phyloP scores from a whole-genome alignment of 192 early-diverging fungal species.

The Linnemannia elongata region DNA sequence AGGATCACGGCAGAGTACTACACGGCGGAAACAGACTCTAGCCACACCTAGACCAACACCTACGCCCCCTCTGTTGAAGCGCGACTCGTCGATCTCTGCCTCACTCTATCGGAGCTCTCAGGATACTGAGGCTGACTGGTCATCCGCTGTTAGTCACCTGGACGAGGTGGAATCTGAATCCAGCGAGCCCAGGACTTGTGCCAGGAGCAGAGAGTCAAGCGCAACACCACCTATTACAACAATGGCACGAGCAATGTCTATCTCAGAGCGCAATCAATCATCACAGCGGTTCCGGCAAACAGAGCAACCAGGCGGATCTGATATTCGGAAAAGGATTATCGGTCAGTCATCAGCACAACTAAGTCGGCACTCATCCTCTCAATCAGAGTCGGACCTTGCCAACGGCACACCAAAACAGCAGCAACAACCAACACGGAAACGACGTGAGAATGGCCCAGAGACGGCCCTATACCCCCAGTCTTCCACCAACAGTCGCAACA shows the following conservation, averaged over 20 bases:
- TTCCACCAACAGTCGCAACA: not conserved
- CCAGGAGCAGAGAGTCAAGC: slow-evolving; percentile 21
- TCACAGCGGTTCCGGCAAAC: not conserved
- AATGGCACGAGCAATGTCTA: slow-evolving; percentile 22
- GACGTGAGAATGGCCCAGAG: not conserved
- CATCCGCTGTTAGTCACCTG: slow-evolving; percentile 7
- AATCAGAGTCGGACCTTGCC: not conserved
- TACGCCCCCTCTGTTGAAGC: slow-evolving; percentile 5
- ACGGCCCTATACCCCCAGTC: slow-evolving; percentile 28
- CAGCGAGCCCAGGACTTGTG: not conserved
- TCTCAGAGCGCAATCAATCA: not conserved
- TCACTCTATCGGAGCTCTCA: not conserved
- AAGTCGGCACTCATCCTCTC: not conserved
- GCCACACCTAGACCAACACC: not conserved
- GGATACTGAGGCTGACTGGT: slow-evolving; percentile 24
- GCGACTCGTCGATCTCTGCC: slow-evolving; percentile 1
- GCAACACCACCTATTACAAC: slow-evolving; percentile 26
- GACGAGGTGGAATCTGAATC: slow-evolving; percentile 27
- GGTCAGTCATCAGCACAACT: not conserved
- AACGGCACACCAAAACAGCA: not conserved
- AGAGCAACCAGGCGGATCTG: not conserved
- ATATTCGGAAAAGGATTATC: not conserved
- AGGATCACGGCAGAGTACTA: slow-evolving; percentile 3
- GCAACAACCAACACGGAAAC: not conserved
- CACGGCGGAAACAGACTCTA: not conserved